phyloP scores from a whole-genome alignment of 441 rosid species.

The Capsella rubella region DNA sequence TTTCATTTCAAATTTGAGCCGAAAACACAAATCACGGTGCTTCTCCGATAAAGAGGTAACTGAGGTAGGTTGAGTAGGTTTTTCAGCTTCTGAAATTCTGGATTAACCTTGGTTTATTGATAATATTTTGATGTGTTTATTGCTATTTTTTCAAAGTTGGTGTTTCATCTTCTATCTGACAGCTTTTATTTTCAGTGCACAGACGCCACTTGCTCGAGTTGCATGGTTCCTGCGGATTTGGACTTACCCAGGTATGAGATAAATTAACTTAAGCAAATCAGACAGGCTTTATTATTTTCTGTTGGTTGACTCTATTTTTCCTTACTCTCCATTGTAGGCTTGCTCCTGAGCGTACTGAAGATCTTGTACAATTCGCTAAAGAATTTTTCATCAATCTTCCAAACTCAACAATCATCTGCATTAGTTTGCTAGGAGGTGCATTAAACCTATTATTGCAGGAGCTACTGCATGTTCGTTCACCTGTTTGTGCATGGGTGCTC shows the following conservation, averaged over 20 bases:
- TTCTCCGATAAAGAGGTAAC: slow-evolving; percentile 57
- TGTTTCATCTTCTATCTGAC: slow-evolving; percentile 31
- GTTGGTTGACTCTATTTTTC: slow-evolving; percentile 27
- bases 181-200: slow-evolving; percentile 41
- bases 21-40: slow-evolving; percentile 48
- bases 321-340: slow-evolving; percentile 61
- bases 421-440: slow-evolving; percentile 74
- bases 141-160: slow-evolving; percentile 12
- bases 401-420: slow-evolving; percentile 67
- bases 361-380: slow-evolving; percentile 68
- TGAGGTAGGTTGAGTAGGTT: slow-evolving; percentile 9
- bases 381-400: slow-evolving; percentile 73
- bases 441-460: slow-evolving; percentile 66
- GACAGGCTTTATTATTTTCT: slow-evolving; percentile 24
- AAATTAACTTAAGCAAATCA: slow-evolving; percentile 27
- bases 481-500: slow-evolving; percentile 75
- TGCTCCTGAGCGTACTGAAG: slow-evolving; percentile 72
- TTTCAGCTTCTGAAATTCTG: slow-evolving; percentile 34
- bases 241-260: slow-evolving; percentile 56
- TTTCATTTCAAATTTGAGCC: slow-evolving; percentile 59
- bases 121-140: slow-evolving; percentile 2
- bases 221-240: slow-evolving; percentile 49
- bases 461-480: slow-evolving; percentile 58
- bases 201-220: slow-evolving; percentile 47
- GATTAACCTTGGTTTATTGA: slow-evolving; percentile 24